Percentiles rank a stretch among this genome's conserved stretches.
phyloP scores from a whole-genome alignment of 805 yeast species.

The Wickerhamiella musiphila region DNA sequence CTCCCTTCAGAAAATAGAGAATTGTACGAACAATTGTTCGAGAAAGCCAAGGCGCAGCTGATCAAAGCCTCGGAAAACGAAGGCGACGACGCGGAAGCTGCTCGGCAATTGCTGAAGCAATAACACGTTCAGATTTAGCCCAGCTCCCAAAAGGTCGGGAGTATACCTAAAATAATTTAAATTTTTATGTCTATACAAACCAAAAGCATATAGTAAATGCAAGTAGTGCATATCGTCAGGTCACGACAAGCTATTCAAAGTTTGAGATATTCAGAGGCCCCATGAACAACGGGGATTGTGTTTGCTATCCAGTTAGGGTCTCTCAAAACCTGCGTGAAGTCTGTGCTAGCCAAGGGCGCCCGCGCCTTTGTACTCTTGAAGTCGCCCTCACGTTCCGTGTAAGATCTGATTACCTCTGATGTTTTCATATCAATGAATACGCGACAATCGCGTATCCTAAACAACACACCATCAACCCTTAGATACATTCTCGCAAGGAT shows the following conservation, averaged over 20 bases:
- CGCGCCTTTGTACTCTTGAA: constrained; percentile 30
- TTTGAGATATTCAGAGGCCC: not conserved
- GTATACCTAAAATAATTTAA: no score
- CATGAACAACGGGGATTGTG: constrained; percentile 4
- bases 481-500: constrained; percentile 62
- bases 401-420: constrained; percentile 53
- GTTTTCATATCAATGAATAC: constrained; percentile 61
- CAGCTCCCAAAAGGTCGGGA: no score
- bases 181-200: no score
- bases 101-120: constrained; percentile 17
- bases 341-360: constrained; percentile 37
- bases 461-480: constrained; percentile 77
- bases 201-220: no score
- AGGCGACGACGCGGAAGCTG: constrained; percentile 25
- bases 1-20: constrained; percentile 14
- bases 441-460: constrained; percentile 73
- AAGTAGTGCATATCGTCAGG: no score
- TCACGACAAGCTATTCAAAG: not conserved
- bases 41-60: constrained; percentile 25
- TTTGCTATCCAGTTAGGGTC: constrained; percentile 67
- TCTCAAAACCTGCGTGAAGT: constrained; percentile 49
- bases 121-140: no score
- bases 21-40: constrained; percentile 20
- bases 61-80: constrained; percentile 19
- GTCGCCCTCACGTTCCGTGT: constrained; percentile 46